These are phyloP conservation scores for Cyathus striatus DNA, from an alignment of 768 basidiomycete genomes.

Conservation along the genomic window DNA sequence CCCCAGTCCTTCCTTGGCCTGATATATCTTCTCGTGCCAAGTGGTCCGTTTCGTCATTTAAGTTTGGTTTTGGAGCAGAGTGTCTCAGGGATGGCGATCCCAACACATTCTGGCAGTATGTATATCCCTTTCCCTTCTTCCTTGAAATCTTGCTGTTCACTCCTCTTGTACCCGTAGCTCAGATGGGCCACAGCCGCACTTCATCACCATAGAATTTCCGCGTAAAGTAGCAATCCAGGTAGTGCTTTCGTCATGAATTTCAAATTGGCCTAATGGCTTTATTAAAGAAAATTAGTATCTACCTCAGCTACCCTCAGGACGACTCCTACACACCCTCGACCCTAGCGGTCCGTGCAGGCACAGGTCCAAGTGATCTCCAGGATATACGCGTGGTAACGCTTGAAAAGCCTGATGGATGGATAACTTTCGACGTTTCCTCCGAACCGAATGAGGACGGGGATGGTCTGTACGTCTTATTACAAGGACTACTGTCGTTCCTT, in stretches of 20 bases:
- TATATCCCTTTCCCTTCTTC: conserved; percentile 12
- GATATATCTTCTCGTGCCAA: conserved; percentile 85
- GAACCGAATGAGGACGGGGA: conserved; percentile 78
- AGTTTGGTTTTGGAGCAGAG: conserved; percentile 94
- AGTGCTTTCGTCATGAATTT: conserved; percentile 5
- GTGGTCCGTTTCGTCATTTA: conserved; percentile 96
- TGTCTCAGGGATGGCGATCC: conserved; percentile 85
- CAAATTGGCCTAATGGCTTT: not conserved
- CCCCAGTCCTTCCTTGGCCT: conserved; percentile 63
- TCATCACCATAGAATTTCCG: conserved; percentile 91
- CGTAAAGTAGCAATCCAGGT: conserved; percentile 88
- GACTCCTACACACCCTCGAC: conserved; percentile 97
- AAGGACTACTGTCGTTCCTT: conserved; percentile 1
- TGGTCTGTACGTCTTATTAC: conserved; percentile 55
- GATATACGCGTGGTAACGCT: conserved; percentile 84
- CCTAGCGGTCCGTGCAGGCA: conserved; percentile 87
- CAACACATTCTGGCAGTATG: conserved; percentile 98
- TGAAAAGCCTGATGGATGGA: conserved; percentile 93
- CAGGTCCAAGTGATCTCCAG: conserved; percentile 86
- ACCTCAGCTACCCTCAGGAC: conserved; percentile 76
- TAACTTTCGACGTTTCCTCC: conserved; percentile 78
- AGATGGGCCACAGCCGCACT: conserved; percentile 96
- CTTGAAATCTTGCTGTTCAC: not conserved
- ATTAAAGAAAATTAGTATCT: conserved; percentile 80
- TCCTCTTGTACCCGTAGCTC: conserved; percentile 39